These are phyloP conservation scores for Rosa multiflora DNA, from an alignment of 306 rosid species.

Conservation along the genomic window DNA sequence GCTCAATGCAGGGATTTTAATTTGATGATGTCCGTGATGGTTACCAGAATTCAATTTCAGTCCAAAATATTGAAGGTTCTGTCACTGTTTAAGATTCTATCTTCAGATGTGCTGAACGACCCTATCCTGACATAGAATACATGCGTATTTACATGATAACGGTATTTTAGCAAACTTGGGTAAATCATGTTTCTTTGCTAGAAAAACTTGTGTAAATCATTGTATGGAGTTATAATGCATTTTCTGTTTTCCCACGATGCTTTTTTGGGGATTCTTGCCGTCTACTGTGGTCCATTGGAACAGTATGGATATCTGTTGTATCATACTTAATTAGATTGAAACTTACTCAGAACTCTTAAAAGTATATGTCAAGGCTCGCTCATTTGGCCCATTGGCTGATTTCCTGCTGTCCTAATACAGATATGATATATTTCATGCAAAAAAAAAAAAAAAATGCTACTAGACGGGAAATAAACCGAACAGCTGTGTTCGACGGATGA, in stretches of 20 bases:
- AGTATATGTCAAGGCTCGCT: neutral
- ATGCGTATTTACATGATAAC: neutral
- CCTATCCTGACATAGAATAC: neutral
- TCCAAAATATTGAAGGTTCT: neutral
- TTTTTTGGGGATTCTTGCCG: neutral
- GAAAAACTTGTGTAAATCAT: neutral
- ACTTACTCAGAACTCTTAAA: neutral
- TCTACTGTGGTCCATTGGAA: neutral
- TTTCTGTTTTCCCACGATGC: neutral
- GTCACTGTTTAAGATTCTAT: neutral
- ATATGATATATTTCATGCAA: neutral
- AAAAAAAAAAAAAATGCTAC: no score
- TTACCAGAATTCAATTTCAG: neutral
- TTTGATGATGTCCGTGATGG: neutral
- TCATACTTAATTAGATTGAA: neutral
- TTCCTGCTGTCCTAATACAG: neutral
- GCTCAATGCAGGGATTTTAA: no score
- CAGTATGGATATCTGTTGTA: neutral
- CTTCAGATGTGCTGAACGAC: neutral
- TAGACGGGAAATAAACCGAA: no score
- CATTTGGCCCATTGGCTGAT: neutral
- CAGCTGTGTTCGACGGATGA: no score
- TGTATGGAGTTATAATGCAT: neutral
- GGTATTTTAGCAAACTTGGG: neutral
- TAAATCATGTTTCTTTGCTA: no score